Evolutionary conservation across 2,329 filamentous ascomycete species (phyloP).

Genomic region (Aureobasidium melanogenum): DNA sequence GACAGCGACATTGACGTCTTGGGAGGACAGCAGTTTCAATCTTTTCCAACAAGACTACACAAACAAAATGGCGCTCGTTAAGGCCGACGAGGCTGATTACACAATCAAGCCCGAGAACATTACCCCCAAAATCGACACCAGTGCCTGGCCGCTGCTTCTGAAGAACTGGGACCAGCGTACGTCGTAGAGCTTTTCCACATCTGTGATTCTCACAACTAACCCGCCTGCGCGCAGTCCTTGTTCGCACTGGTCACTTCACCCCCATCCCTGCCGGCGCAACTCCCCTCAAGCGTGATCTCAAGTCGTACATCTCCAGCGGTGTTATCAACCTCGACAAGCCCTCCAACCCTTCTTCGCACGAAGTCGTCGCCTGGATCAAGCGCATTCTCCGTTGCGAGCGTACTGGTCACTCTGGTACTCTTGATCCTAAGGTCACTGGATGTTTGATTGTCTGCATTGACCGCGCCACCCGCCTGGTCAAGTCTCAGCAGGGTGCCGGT

Average conservation of each 20-base stretch:
- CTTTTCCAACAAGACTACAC: constrained; percentile 5
- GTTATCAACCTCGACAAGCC: constrained; percentile 98
- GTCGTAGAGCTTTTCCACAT: constrained; percentile 29
- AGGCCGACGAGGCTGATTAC: constrained; percentile 55
- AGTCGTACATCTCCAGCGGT: constrained; percentile 93
- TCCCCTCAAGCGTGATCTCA: constrained; percentile 87
- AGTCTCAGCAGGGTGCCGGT: constrained; percentile 96
- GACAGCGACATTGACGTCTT: constrained; percentile 10
- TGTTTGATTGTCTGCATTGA: constrained; percentile 94
- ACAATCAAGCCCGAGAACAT: constrained; percentile 86
- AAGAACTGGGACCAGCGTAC: constrained; percentile 92
- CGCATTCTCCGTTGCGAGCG: constrained; percentile 91
- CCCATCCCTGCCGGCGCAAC: constrained; percentile 90
- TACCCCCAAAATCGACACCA: constrained; percentile 72
- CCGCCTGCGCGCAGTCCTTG: constrained; percentile 55
- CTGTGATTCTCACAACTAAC: background rate
- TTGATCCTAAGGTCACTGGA: constrained; percentile 96
- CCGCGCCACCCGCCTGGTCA: constrained; percentile 92
- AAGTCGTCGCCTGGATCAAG: constrained; percentile 99
- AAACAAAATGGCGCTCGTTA: constrained; percentile 21
- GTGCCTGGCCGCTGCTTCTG: constrained; percentile 83
- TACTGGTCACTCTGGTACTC: constrained; percentile 95
- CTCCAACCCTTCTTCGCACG: constrained; percentile 94
- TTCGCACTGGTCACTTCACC: constrained; percentile 93
- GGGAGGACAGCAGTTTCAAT: constrained; percentile 7